Evolutionary conservation across 129 eudicot species (phyloP).

Genomic region (Kitagawia praeruptora): DNA sequence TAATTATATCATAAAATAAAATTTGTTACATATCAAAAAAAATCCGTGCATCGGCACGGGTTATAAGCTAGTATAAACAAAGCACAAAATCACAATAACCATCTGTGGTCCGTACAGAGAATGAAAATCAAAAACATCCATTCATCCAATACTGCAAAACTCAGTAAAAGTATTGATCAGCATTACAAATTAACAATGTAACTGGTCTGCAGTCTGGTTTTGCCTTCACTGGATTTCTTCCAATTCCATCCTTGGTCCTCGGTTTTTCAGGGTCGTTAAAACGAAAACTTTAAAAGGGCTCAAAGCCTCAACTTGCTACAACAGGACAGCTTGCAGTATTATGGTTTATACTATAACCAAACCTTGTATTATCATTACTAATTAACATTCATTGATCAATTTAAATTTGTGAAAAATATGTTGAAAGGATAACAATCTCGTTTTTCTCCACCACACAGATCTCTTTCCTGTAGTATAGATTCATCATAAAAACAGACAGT

Average conservation of each 20-base stretch:
- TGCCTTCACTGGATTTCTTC: background rate
- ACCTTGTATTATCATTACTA: background rate
- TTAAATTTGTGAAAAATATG: constrained; percentile 50
- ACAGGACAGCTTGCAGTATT: background rate
- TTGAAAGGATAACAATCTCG: constrained; percentile 34
- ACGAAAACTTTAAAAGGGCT: background rate
- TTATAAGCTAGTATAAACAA: no score
- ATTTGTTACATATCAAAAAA: no score
- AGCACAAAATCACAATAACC: no score
- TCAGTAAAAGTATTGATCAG: no score
- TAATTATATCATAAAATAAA: no score
- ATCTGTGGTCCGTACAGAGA: no score
- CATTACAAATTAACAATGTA: no score
- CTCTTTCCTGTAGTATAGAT: constrained; percentile 54
- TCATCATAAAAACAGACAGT: background rate
- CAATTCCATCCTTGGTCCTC: background rate
- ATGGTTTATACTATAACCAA: background rate
- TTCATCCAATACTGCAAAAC: no score
- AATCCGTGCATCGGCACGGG: no score
- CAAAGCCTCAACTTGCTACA: background rate
- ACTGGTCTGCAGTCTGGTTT: background rate
- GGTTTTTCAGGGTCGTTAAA: background rate
- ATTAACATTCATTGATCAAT: constrained; percentile 18
- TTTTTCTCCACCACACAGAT: constrained; percentile 40
- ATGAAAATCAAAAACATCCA: no score